Percentiles rank a stretch among this genome's conserved stretches.
These are phyloP conservation scores for Thuja plicata DNA, from an alignment of 83 land plant genomes.

Conservation along the genomic window DNA sequence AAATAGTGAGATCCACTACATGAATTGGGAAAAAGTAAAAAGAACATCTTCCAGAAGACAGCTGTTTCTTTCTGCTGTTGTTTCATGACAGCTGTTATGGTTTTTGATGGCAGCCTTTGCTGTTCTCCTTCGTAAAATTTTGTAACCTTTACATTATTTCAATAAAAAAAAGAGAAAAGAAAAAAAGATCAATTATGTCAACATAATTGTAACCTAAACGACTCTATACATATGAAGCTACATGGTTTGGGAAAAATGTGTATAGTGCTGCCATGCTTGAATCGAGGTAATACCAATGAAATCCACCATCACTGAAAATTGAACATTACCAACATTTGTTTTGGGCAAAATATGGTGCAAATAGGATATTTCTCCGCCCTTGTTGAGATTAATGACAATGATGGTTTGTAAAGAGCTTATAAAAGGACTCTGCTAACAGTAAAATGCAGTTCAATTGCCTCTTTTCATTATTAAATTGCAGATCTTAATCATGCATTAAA, in stretches of 20 bases:
- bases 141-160: too few species aligned
- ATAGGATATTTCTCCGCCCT: not conserved
- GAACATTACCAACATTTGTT: not conserved
- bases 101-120: too few species aligned
- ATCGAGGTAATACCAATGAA: not conserved
- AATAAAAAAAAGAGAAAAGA: too few species aligned
- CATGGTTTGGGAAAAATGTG: not conserved
- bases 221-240: too few species aligned
- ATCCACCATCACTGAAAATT: not conserved
- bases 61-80: too few species aligned
- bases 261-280: not conserved
- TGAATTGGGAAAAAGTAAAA: not conserved
- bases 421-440: not conserved
- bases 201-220: not conserved
- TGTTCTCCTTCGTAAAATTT: too few species aligned
- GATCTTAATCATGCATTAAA: not conserved
- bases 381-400: not conserved
- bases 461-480: not conserved
- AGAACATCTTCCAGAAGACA: too few species aligned
- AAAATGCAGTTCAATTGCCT: not conserved
- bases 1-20: not conserved
- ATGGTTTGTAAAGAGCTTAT: not conserved
- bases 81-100: too few species aligned
- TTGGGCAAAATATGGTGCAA: not conserved
- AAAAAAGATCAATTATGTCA: not conserved